Conservation (phyloP, 257 asterid species). For the Thymus quinquecostatus region DNA sequence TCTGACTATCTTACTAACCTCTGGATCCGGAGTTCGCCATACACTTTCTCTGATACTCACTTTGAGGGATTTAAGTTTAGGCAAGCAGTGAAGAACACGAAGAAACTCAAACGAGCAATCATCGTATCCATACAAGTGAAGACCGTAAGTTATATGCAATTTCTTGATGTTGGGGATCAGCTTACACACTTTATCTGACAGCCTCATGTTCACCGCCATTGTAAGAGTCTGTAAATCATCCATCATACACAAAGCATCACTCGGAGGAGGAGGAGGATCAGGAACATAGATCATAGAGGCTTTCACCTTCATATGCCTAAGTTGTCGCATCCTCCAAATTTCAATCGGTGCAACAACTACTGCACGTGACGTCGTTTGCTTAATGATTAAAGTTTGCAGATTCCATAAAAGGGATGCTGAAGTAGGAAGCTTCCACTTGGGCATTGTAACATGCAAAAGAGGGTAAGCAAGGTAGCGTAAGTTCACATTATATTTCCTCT, state of each 20-base stretch:
- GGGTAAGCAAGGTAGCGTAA: neutral
- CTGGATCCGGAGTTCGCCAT: neutral
- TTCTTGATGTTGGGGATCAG: constrained; percentile 15
- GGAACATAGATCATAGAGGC: neutral
- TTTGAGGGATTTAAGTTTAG: neutral
- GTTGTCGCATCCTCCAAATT: constrained; percentile 16
- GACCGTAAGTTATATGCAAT: neutral
- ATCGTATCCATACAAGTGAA: neutral
- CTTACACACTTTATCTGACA: constrained; percentile 20
- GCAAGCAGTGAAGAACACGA: neutral
- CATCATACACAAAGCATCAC: neutral
- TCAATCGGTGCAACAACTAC: neutral
- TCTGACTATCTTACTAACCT: neutral
- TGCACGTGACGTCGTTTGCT: neutral
- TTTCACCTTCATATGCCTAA: constrained; percentile 6
- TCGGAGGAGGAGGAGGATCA: neutral
- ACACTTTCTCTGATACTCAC: neutral
- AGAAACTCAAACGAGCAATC: neutral
- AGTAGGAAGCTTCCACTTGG: neutral
- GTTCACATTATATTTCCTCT: neutral
- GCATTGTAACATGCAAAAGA: neutral
- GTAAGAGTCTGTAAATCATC: constrained; percentile 7
- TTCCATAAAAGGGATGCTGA: constrained; percentile 5
- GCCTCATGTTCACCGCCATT: neutral
- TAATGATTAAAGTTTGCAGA: constrained; percentile 14